Evolutionary conservation across 305 asterid genomes (phyloP).

Genomic region (Rubia peregrina): DNA sequence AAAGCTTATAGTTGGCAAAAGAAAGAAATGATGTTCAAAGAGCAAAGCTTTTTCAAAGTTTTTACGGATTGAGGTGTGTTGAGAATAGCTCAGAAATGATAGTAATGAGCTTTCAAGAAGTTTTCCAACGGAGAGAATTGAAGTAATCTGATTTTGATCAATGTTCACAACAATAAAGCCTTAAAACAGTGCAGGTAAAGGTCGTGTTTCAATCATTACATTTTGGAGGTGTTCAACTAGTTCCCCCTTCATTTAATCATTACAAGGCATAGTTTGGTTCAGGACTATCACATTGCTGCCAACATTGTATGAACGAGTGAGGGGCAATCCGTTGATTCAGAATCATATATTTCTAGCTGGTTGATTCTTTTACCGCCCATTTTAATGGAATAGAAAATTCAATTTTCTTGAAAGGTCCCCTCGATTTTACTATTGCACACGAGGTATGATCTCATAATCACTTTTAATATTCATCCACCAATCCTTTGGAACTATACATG

Average conservation of each 20-base stretch:
- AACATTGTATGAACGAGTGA: slow-evolving; percentile 11
- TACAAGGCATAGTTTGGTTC: background rate
- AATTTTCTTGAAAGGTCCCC: background rate
- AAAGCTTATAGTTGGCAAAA: slow-evolving; percentile 80
- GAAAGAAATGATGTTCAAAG: slow-evolving; percentile 79
- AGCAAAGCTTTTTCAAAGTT: slow-evolving; percentile 66
- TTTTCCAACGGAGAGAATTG: slow-evolving; percentile 46
- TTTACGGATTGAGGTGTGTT: slow-evolving; percentile 56
- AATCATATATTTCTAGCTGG: slow-evolving; percentile 15
- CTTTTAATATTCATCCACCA: no score
- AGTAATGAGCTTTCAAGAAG: slow-evolving; percentile 38
- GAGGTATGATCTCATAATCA: no score
- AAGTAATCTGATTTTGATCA: slow-evolving; percentile 61
- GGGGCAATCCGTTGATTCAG: slow-evolving; percentile 11
- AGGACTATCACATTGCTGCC: slow-evolving; percentile 14
- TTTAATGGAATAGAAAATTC: background rate
- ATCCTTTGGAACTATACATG: no score
- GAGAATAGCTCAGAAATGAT: slow-evolving; percentile 58
- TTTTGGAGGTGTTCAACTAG: slow-evolving; percentile 18
- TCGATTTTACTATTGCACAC: background rate
- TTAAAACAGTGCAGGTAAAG: slow-evolving; percentile 78
- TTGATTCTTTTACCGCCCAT: slow-evolving; percentile 27
- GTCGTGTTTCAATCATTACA: slow-evolving; percentile 47
- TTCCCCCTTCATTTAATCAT: slow-evolving; percentile 9
- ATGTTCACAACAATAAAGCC: slow-evolving; percentile 60